Evolutionary conservation across 441 rosid species (phyloP).

Genomic region (Breynia disticha): DNA sequence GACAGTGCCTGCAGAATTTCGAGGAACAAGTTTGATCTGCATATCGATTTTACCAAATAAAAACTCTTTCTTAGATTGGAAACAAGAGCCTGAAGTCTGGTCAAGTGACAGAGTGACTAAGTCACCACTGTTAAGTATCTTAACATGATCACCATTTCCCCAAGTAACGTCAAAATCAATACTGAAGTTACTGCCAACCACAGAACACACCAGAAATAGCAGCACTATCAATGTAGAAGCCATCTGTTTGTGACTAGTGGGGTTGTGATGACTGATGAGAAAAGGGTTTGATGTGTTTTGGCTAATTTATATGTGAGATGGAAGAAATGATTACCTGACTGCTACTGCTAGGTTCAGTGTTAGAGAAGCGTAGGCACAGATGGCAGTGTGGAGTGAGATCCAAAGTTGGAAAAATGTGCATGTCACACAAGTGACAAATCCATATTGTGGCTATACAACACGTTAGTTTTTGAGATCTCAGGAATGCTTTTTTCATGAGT

Average conservation of each 20-base stretch:
- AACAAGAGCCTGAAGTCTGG: constrained; percentile 21
- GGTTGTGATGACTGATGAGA: not conserved
- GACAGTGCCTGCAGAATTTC: constrained; percentile 19
- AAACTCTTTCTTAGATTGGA: constrained; percentile 18
- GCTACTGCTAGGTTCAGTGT: no score
- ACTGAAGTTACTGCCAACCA: constrained; percentile 9
- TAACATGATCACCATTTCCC: constrained; percentile 11
- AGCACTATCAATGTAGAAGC: not conserved
- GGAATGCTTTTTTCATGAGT: no score
- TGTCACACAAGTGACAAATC: no score
- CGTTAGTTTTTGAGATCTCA: no score
- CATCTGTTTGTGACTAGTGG: not conserved
- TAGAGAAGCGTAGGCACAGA: no score
- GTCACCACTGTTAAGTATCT: constrained; percentile 13
- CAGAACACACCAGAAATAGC: not conserved
- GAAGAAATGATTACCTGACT: no score
- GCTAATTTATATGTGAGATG: not conserved
- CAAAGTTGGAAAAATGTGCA: no score
- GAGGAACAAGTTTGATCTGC: constrained; percentile 17
- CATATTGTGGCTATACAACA: no score
- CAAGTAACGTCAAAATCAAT: constrained; percentile 11
- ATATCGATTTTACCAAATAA: constrained; percentile 15
- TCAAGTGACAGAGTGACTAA: constrained; percentile 20
- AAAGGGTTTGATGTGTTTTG: not conserved
- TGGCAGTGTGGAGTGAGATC: no score